Base-by-base conservation (phyloP, 2,329 filamentous ascomycete species). In the Pyrenophora teres region DNA sequence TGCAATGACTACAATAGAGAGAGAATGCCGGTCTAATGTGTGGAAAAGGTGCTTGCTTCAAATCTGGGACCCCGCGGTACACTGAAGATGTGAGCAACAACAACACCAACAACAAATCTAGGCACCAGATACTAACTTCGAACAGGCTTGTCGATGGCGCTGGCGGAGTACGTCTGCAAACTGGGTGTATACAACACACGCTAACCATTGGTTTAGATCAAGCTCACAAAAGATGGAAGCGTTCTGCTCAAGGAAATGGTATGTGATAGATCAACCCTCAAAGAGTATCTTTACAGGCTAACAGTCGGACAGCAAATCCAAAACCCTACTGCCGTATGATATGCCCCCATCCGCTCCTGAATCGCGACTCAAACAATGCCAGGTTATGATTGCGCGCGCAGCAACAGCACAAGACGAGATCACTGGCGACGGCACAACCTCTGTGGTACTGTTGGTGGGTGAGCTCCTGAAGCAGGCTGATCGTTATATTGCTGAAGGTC, bases 381-480 rank as follows among this genome's bases (percentile, higher is more conserved):
- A 76, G 79, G 80, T 87, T 57, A 87, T 88, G 83, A 88, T 88
- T 69, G 86, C 86, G 57, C 79, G 86, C 71, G 92, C 93, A 68
- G 94, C 94, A 51, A 99, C 94, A 32, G 94, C 94, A 63, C 93
- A 99, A 76, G 94, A 99, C 76, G 94, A 99, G 70, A 99, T 99
- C 67, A 96, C 91, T 66, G 94, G 94, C 70, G 94, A 99, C 76
- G 94, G 94, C 70, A 99, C 94, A 67, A 99, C 94, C 36, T 97
- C 92, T 40, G 93, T 97, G 25, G 94, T 99, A 45, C 80, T 99
- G 67, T 79, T 97, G 74, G 92, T 99, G 44, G 94, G 94, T 74
- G 94, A 99, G 81, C 85, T 99, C 54, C 79, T 99, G 72, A 99
- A 97, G 83, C 94, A 99, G 80, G 94, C 94, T 54, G 90, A 97